Evolutionary conservation across 2,329 filamentous ascomycete species (phyloP).

Genomic region (Talaromyces sp.): DNA sequence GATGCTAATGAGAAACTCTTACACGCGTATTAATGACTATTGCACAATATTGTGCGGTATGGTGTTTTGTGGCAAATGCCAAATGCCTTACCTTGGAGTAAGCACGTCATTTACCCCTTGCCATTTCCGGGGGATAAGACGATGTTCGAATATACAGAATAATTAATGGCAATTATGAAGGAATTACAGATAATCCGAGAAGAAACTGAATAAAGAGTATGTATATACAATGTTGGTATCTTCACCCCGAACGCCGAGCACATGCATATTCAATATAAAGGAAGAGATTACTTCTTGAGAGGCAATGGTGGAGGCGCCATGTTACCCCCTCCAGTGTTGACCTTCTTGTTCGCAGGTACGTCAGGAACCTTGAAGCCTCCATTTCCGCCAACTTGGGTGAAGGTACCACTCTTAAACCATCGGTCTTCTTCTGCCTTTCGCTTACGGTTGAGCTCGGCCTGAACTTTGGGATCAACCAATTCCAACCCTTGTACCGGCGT

Average conservation of each 20-base stretch:
- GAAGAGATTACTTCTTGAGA: constrained; percentile 22
- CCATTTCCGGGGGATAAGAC: background rate
- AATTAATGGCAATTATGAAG: too few species aligned
- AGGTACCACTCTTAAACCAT: constrained; percentile 97
- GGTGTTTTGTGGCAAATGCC: constrained; percentile 1
- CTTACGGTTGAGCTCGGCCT: constrained; percentile 84
- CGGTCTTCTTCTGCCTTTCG: constrained; percentile 90
- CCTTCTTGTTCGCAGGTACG: constrained; percentile 70
- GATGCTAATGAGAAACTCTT: background rate
- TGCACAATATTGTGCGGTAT: constrained; percentile 4
- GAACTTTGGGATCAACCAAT: constrained; percentile 87
- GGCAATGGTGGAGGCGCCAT: constrained; percentile 45
- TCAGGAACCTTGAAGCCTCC: constrained; percentile 80
- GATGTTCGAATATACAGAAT: too few species aligned
- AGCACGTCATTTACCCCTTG: constrained; percentile 15
- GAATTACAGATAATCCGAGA: background rate
- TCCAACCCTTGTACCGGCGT: constrained; percentile 93
- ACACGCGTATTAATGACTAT: background rate
- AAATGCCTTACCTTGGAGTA: background rate
- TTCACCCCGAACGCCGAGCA: constrained; percentile 13
- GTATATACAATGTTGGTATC: constrained; percentile 18
- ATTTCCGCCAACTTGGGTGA: constrained; percentile 73
- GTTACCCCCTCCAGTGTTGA: constrained; percentile 62
- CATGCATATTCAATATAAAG: constrained; percentile 4
- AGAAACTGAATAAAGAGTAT: background rate